phyloP scores from a whole-genome alignment of 2,329 filamentous ascomycete genomes.

The Neodidymelliopsis sp. region DNA sequence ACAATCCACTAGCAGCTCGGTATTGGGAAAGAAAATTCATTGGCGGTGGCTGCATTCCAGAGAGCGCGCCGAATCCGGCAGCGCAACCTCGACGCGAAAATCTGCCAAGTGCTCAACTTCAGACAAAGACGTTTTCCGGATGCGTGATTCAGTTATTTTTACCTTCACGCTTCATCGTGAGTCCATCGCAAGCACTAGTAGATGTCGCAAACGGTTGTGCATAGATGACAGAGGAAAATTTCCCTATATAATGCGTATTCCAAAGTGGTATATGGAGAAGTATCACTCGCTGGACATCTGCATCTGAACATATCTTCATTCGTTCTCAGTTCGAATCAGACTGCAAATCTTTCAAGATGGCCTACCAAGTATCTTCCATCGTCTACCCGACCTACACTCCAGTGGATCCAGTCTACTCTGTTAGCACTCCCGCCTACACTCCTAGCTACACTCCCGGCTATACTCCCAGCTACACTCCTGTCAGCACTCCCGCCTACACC shows the following conservation, averaged over 20 bases:
- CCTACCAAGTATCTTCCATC: conserved; percentile 17
- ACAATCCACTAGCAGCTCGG: background rate
- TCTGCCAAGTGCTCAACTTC: conserved; percentile 10
- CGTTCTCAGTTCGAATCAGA: conserved; percentile 12
- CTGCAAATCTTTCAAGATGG: conserved; percentile 15
- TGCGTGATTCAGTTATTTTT: conserved; percentile 16
- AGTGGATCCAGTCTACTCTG: conserved; percentile 6
- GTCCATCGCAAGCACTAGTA: conserved; percentile 5
- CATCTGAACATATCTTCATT: conserved; percentile 11
- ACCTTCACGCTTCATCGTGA: conserved; percentile 1
- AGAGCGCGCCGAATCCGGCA: conserved; percentile 14
- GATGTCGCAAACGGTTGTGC: conserved; percentile 15
- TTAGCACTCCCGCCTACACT: background rate
- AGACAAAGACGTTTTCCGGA: conserved; percentile 17
- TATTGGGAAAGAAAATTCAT: conserved; percentile 10
- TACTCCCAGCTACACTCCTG: background rate
- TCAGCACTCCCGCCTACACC: background rate
- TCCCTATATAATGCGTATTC: conserved; percentile 12
- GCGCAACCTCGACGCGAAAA: conserved; percentile 15
- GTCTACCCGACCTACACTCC: conserved; percentile 14
- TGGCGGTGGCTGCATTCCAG: conserved; percentile 16
- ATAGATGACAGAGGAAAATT: conserved; percentile 7
- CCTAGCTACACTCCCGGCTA: background rate
- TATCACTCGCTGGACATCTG: conserved; percentile 16
- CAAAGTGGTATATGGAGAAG: conserved; percentile 1